Conservation (phyloP, 768 basidiomycete genomes). For the Lactarius hatsudake region DNA sequence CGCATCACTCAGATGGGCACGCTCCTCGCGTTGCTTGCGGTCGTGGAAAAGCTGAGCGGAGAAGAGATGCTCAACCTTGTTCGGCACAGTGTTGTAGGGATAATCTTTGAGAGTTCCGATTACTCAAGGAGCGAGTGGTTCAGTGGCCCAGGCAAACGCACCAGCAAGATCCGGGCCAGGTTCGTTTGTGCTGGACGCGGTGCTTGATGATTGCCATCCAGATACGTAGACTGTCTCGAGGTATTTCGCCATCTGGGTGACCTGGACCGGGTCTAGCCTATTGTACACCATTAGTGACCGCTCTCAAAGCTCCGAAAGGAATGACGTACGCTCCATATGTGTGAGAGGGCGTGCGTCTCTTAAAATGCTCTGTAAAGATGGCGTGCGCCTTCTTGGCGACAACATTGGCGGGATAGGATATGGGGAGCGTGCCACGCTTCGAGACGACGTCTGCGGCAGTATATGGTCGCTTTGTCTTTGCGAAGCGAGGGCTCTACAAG, state of each 20-base stretch:
- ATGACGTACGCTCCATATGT: slow-evolving; percentile 97
- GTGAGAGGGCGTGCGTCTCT: slow-evolving; percentile 77
- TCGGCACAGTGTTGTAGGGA: slow-evolving; percentile 97
- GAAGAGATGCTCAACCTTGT: slow-evolving; percentile 98
- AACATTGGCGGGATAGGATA: slow-evolving; percentile 82
- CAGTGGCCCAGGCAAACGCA: slow-evolving; percentile 35
- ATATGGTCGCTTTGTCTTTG: slow-evolving; percentile 85
- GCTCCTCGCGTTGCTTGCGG: slow-evolving; percentile 87
- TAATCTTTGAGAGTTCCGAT: slow-evolving; percentile 57
- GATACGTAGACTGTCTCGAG: slow-evolving; percentile 99
- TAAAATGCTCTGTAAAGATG: slow-evolving; percentile 72
- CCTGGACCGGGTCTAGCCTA: slow-evolving; percentile 97
- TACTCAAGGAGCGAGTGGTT: neutral
- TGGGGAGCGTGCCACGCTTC: slow-evolving; percentile 85
- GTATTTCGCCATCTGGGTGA: slow-evolving; percentile 98
- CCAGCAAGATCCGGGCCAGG: slow-evolving; percentile 98
- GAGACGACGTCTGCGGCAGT: slow-evolving; percentile 90
- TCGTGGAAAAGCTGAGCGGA: slow-evolving; percentile 99
- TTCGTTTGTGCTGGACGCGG: slow-evolving; percentile 90
- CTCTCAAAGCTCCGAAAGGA: neutral
- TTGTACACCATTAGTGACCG: neutral
- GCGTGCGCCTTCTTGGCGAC: slow-evolving; percentile 85
- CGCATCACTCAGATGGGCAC: slow-evolving; percentile 64
- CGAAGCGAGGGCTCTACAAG: slow-evolving; percentile 80
- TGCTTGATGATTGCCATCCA: slow-evolving; percentile 93